Evolutionary conservation across 257 asterid species (phyloP).

Genomic region (Orobanche coerulescens): DNA sequence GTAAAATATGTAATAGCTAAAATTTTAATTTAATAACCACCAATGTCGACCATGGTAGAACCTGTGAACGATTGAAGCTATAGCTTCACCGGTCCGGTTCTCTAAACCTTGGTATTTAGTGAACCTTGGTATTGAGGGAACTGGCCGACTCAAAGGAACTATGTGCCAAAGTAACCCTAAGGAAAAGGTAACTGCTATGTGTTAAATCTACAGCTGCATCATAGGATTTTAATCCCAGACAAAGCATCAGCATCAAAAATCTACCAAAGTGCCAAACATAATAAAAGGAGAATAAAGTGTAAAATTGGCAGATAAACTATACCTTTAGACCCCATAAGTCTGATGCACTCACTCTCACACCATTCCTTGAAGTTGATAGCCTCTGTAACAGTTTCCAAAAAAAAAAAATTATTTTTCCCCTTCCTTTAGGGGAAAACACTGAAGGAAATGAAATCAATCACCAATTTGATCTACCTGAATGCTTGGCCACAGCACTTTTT

Average conservation of each 20-base stretch:
- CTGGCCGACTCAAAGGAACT: neutral
- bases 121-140: neutral
- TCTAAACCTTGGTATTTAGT: too few relatives aligned
- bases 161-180: neutral
- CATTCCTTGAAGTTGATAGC: slow-evolving; percentile 85
- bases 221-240: neutral
- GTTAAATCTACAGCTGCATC: neutral
- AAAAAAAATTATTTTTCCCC: neutral
- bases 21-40: too few relatives aligned
- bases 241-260: neutral
- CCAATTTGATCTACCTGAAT: slow-evolving; percentile 46
- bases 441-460: neutral
- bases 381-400: slow-evolving; percentile 42
- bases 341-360: slow-evolving; percentile 90
- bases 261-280: too few relatives aligned
- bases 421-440: neutral
- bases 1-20: too few relatives aligned
- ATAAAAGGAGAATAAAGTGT: neutral
- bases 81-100: too few relatives aligned
- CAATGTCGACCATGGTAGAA: too few relatives aligned
- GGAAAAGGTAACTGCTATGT: neutral
- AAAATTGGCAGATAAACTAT: slow-evolving; percentile 11
- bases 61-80: too few relatives aligned
- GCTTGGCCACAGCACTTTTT: slow-evolving; percentile 42
- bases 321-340: slow-evolving; percentile 89